These are phyloP conservation scores for Candida parachauliodes DNA, from an alignment of 805 yeast genomes.

Conservation along the genomic window DNA sequence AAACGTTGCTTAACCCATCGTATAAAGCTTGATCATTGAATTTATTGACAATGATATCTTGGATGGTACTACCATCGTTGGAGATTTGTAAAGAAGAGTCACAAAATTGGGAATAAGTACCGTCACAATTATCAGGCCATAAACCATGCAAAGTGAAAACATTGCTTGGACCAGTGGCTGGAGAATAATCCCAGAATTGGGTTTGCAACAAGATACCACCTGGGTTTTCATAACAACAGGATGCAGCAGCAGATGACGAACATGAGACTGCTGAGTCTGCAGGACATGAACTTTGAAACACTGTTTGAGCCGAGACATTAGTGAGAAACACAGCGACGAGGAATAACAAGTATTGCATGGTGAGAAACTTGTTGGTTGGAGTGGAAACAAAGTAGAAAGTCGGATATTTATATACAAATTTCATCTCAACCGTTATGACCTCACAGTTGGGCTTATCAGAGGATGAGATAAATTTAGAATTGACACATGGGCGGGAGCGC, in stretches of 20 bases:
- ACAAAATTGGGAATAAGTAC: slow-evolving; percentile 78
- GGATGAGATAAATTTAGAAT: too few relatives aligned
- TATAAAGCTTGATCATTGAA: slow-evolving; percentile 52
- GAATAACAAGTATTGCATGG: slow-evolving; percentile 5
- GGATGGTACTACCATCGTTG: slow-evolving; percentile 35
- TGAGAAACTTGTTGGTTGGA: too few relatives aligned
- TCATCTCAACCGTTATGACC: too few relatives aligned
- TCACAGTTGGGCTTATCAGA: slow-evolving; percentile 1
- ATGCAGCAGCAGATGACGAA: slow-evolving; percentile 35
- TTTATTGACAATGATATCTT: slow-evolving; percentile 26
- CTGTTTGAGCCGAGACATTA: slow-evolving; percentile 4
- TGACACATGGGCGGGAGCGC: too few relatives aligned
- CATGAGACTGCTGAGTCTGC: slow-evolving; percentile 59
- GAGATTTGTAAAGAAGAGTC: slow-evolving; percentile 53
- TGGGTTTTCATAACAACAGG: slow-evolving; percentile 80
- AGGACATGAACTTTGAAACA: slow-evolving; percentile 42
- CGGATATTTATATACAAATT: not conserved
- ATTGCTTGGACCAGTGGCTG: slow-evolving; percentile 36
- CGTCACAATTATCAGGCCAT: slow-evolving; percentile 58
- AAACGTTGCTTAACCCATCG: slow-evolving; percentile 51
- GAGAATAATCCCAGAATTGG: slow-evolving; percentile 89
- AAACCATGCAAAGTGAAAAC: slow-evolving; percentile 42
- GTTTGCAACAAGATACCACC: slow-evolving; percentile 78
- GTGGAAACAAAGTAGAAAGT: too few relatives aligned
- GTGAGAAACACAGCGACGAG: slow-evolving; percentile 6